Evolutionary conservation across 1,284 basidiomycete genomes (phyloP), one percentile per base, ranked within the genome.

Genomic region (Papiliotrema laurentii): DNA sequence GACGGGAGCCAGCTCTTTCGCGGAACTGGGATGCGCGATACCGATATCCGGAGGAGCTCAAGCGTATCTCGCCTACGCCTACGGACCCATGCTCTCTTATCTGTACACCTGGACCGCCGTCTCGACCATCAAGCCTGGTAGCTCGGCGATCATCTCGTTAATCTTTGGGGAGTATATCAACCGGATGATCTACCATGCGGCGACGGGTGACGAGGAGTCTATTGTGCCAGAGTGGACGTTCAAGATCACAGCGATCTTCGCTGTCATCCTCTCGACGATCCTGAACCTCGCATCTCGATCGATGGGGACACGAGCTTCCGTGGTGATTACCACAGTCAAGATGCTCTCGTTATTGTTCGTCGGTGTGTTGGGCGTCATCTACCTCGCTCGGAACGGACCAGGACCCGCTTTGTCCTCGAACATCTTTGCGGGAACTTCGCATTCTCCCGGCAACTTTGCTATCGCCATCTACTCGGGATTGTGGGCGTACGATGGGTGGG

Each of bases 401-500:
- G 75, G 71, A 0, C 56, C 62, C 6, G 60, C 61, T 1, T 59
- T 72, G 38, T 53, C 49, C 5, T 49, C 51, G 2, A 78, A 84
- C 27, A 64, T 90, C 16, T 97, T 96, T 60, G 75, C 78, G 6
- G 84, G 81, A 2, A 86, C 89, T 3, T 87, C 86, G 47, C 80
- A 69, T 6, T 86, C 86, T 51, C 86, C 89, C 1, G 86, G 89
- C 3, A 78, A 83, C 3, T 98, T 92, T 72, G 91, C 94, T 4
- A 78, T 98, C 11, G 96, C 94, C 0, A 75, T 97, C 3, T 99
- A 97, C 73, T 94, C 89, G 11, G 91, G 91, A 0, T 74, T 98
- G 1, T 98, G 92, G 91, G 91, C 91, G 1, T 91, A 89, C 62
- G 90, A 93, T 68, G 91, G 93, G 0, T 97, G 91, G 89, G 71